Percentiles rank a stretch among this genome's conserved stretches.
Evolutionary conservation across 2,329 filamentous ascomycete genomes (phyloP).

Genomic region (Penicillium sp.): DNA sequence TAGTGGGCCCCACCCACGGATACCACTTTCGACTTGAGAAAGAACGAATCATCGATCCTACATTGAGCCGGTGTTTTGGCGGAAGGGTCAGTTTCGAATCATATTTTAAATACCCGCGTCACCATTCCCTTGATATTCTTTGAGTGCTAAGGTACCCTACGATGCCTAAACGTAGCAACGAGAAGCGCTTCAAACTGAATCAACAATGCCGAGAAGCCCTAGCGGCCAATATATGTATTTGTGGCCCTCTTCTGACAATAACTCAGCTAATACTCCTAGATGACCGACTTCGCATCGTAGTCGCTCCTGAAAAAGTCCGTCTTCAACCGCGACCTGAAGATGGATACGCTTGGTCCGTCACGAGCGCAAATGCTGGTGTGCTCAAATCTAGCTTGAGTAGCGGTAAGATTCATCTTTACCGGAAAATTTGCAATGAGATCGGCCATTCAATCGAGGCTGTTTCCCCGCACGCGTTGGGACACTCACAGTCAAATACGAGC

Average conservation of each 20-base stretch:
- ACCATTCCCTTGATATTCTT: not conserved
- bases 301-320: not conserved
- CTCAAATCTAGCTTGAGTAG: not conserved
- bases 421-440: not conserved
- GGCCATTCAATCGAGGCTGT: not conserved
- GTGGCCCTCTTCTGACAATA: not conserved
- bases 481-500: not conserved
- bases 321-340: not conserved
- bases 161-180: not conserved
- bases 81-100: not conserved
- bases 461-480: not conserved
- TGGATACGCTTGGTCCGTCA: not conserved
- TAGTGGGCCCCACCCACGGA: not conserved
- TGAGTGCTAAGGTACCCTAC: too few species aligned
- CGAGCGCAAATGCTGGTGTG: not conserved
- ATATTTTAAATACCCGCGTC: not conserved
- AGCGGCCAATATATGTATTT: not conserved
- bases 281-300: not conserved
- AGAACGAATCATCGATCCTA: not conserved
- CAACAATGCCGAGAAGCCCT: not conserved
- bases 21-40: too few species aligned
- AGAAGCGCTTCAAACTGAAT: not conserved
- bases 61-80: not conserved
- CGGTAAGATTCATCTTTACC: not conserved
- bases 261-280: not conserved